Percentiles rank a stretch among this genome's conserved stretches.
These are phyloP conservation scores for Ganoderma resinaceum DNA, from an alignment of 1,284 basidiomycete species.

Conservation along the genomic window DNA sequence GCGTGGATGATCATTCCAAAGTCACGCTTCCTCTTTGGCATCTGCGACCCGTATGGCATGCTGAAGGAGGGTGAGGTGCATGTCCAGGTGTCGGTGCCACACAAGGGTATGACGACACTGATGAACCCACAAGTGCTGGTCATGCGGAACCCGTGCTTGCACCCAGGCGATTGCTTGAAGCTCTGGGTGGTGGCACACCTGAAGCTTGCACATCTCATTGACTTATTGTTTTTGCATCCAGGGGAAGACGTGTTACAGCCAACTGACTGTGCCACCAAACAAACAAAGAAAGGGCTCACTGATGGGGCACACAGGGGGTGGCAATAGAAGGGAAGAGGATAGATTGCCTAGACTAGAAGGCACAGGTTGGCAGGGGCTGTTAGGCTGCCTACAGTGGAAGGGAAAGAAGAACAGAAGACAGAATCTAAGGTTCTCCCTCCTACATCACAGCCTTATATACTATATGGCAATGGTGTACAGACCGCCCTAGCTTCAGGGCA, in stretches of 20 bases:
- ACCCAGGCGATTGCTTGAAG: background rate
- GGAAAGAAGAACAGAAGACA: too few species aligned
- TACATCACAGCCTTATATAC: too few species aligned
- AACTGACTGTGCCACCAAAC: too few species aligned
- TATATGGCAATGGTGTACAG: too few species aligned
- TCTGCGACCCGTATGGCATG: background rate
- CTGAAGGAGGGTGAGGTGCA: background rate
- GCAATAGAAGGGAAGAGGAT: too few species aligned
- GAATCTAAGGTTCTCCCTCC: too few species aligned
- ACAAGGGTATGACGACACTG: background rate
- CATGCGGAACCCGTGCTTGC: background rate
- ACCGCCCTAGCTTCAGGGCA: too few species aligned
- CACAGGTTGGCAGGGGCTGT: too few species aligned
- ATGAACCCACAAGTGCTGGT: background rate
- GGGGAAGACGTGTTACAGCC: background rate
- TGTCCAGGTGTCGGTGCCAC: background rate
- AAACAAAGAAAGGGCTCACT: too few species aligned
- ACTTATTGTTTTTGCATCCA: background rate
- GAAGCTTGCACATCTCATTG: background rate
- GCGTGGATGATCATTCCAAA: background rate
- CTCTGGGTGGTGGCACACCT: background rate
- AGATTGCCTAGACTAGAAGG: too few species aligned
- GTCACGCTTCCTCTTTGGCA: background rate
- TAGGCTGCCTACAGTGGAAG: too few species aligned
- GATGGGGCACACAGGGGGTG: too few species aligned